phyloP scores from a whole-genome alignment of 2,329 filamentous ascomycete species.

The Amauroascus verrucosus region DNA sequence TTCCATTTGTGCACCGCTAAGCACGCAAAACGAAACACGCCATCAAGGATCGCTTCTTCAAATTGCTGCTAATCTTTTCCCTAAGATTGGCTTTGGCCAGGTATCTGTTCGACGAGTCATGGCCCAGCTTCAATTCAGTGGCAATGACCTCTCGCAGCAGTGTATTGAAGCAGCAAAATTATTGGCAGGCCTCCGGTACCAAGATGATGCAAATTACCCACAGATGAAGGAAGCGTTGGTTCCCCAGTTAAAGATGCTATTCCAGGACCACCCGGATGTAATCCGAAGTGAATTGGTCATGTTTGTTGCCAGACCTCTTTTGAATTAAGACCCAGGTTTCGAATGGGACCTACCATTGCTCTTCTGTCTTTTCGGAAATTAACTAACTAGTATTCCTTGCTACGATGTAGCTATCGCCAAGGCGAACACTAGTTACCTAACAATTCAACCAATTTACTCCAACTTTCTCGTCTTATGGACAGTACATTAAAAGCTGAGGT shows the following conservation, averaged over 20 bases:
- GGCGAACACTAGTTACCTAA: too few relatives aligned
- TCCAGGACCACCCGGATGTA: neutral
- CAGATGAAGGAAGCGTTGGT: constrained; percentile 7
- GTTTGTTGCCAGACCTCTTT: neutral
- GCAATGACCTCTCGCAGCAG: neutral
- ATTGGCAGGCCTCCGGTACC: constrained; percentile 2
- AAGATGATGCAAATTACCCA: neutral
- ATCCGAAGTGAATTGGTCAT: neutral
- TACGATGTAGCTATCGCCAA: too few relatives aligned
- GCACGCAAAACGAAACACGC: neutral
- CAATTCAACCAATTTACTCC: too few relatives aligned
- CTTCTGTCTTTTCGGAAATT: too few relatives aligned
- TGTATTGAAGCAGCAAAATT: neutral
- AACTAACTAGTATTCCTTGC: too few relatives aligned
- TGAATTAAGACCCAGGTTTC: too few relatives aligned
- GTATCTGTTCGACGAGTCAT: neutral
- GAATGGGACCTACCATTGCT: too few relatives aligned
- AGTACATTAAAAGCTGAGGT: too few relatives aligned
- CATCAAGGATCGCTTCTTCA: constrained; percentile 8
- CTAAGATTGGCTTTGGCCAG: neutral
- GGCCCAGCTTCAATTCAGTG: constrained; percentile 6
- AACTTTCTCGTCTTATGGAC: too few relatives aligned
- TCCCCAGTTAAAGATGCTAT: constrained; percentile 1
- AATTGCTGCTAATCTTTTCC: neutral
- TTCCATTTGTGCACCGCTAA: constrained; percentile 5